These are phyloP conservation scores for Hypericum androsaemum DNA, from an alignment of 345 rosid genomes.

Conservation along the genomic window DNA sequence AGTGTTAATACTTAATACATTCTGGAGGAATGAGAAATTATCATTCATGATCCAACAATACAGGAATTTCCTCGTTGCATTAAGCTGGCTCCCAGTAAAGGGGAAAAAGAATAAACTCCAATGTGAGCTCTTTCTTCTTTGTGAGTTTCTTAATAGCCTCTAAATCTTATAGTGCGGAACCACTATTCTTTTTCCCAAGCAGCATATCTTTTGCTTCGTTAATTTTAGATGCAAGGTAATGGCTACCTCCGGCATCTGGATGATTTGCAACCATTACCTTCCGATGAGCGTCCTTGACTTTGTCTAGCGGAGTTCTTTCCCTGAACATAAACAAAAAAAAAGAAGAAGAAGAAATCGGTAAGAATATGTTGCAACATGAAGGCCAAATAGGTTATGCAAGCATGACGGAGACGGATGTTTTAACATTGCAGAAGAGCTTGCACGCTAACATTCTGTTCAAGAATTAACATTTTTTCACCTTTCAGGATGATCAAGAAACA, in stretches of 20 bases:
- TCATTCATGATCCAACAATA: too few species aligned
- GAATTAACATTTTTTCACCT: too few species aligned
- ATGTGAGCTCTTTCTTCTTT: too few species aligned
- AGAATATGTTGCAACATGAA: not conserved
- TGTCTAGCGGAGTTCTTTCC: not conserved
- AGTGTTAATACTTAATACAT: too few species aligned
- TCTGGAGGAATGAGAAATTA: too few species aligned
- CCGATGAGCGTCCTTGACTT: conserved; percentile 1
- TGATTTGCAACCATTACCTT: not conserved
- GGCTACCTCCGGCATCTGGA: conserved; percentile 1
- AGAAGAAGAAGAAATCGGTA: not conserved
- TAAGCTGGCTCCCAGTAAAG: too few species aligned
- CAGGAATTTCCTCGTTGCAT: too few species aligned
- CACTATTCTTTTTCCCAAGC: not conserved
- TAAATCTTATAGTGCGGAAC: not conserved
- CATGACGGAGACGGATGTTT: not conserved
- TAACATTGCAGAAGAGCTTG: too few species aligned
- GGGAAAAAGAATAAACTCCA: too few species aligned
- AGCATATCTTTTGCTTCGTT: conserved; percentile 1
- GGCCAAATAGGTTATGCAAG: not conserved
- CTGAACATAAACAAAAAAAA: not conserved
- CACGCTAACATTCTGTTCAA: too few species aligned
- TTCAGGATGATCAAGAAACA: too few species aligned
- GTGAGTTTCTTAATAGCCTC: not conserved
- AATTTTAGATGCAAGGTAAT: not conserved